Conservation (phyloP, 225 moss, liverwort and hornwort genomes). For the Marchantia polymorpha region DNA sequence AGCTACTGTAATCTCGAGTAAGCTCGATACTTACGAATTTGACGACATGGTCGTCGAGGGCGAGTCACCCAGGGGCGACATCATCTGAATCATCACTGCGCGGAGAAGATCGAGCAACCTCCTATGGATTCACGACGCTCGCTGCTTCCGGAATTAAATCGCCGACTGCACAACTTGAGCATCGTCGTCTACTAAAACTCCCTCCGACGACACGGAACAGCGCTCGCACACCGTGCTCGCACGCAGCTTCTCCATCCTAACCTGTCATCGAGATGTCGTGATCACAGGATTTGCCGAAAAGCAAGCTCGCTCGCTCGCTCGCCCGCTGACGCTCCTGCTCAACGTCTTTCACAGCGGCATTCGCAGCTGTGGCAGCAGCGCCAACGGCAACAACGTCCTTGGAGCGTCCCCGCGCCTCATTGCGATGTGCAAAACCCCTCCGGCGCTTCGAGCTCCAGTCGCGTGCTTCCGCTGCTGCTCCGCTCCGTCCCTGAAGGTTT, state of each 20-base stretch:
- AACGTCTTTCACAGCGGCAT: background rate
- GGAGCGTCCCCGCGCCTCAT: background rate
- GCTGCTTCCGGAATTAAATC: background rate
- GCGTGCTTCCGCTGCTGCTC: background rate
- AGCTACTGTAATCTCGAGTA: background rate
- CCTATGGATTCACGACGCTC: background rate
- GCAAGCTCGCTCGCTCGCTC: too few species aligned
- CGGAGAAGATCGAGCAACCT: background rate
- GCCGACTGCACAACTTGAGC: background rate
- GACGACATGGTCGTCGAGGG: slow-evolving; percentile 4
- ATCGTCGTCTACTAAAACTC: too few species aligned
- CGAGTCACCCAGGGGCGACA: slow-evolving; percentile 1
- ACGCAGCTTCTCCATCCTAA: slow-evolving; percentile 1
- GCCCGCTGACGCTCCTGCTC: background rate
- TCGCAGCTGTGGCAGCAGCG: background rate
- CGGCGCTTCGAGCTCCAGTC: background rate
- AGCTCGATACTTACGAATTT: slow-evolving; percentile 10
- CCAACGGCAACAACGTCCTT: background rate
- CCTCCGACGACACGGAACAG: background rate
- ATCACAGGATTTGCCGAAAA: background rate
- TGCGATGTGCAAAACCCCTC: background rate
- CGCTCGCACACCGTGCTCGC: background rate
- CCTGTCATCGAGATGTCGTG: background rate
- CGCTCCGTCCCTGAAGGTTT: background rate
- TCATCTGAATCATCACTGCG: slow-evolving; percentile 5